Conservation (phyloP, 306 rosid species). For the Cercis canadensis region DNA sequence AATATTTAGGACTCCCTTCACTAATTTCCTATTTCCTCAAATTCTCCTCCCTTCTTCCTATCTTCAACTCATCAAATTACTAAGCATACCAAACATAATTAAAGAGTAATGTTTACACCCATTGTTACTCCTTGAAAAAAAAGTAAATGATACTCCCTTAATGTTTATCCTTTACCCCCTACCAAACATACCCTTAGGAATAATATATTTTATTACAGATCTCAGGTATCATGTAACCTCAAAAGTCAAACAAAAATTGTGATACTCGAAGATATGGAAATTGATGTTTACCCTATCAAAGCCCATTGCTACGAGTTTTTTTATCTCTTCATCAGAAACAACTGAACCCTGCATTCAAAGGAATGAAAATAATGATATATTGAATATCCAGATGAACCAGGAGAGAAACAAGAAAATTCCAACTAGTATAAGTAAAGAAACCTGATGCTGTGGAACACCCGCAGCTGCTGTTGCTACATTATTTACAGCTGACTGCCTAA, state of each 20-base stretch:
- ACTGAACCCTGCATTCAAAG: constrained; percentile 60
- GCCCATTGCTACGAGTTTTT: constrained; percentile 88
- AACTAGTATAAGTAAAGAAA: constrained; percentile 32
- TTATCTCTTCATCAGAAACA: constrained; percentile 77
- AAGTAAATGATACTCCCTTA: too few relatives aligned
- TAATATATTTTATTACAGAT: too few relatives aligned
- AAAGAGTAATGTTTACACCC: too few relatives aligned
- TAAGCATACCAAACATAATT: too few relatives aligned
- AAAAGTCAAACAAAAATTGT: too few relatives aligned
- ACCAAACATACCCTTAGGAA: too few relatives aligned
- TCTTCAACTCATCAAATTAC: too few relatives aligned
- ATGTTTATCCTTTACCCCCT: too few relatives aligned
- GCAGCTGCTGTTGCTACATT: constrained; percentile 49
- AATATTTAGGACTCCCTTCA: too few relatives aligned
- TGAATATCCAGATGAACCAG: constrained; percentile 36
- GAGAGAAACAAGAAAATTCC: constrained; percentile 25
- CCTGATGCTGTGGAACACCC: constrained; percentile 72
- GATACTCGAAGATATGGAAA: constrained; percentile 22
- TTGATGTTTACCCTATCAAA: constrained; percentile 79
- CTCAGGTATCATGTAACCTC: constrained; percentile 11
- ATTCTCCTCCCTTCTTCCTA: too few relatives aligned
- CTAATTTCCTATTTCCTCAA: too few relatives aligned
- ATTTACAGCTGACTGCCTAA: constrained; percentile 55
- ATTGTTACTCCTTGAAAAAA: too few relatives aligned
- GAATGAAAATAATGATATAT: constrained; percentile 30